Evolutionary conservation across 352 stramenopile species (phyloP), one percentile per base, ranked within the genome.

Genomic region (Globisporangium solare): DNA sequence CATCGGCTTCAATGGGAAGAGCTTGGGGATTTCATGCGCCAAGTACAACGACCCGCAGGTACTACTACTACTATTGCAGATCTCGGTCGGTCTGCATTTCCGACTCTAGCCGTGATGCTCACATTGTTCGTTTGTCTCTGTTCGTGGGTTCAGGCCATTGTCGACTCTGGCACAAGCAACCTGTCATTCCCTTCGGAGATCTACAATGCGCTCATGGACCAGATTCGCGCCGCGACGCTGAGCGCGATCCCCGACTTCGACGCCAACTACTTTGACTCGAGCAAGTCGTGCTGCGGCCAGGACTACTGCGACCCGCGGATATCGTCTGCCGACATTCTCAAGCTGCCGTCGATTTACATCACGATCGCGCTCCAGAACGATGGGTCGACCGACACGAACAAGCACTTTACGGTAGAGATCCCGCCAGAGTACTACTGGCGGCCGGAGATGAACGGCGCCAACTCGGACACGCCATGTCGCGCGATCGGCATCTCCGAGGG

Each of bases 161-260:
- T 94, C 12, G 84, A 94, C 56, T 91, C 82, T 2, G 84, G 84
- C 11, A 91, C 84, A 7, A 94, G 82, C 59, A 94, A 94, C 56
- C 66, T 94, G 46, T 74, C 81, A 18, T 87, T 94, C 58, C 79
- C 84, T 11, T 74, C 82, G 0, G 66, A 78, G 39, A 73, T 92
- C 17, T 94, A 94, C 61, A 88, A 86, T 31, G 71, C 82, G 6
- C 67, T 94, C 1, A 86, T 94, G 71, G 53, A 66, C 20, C 68
- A 79, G 60, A 89, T 94, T 61, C 68, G 76, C 46, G 47, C 70
- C 2, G 81, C 70, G 14, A 92, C 79, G n/a, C 54, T 84, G 45
- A 56, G 59, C 5, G 74, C 69, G 6, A 76, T 87, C 31, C 82
- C 82, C 13, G 58, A 76, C 27, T 89, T 94, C 53, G 70, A 86